Percentiles rank a stretch among this genome's conserved stretches.
Evolutionary conservation across 2,329 filamentous ascomycete genomes (phyloP).

Genomic region (Xylariaceae sp.): DNA sequence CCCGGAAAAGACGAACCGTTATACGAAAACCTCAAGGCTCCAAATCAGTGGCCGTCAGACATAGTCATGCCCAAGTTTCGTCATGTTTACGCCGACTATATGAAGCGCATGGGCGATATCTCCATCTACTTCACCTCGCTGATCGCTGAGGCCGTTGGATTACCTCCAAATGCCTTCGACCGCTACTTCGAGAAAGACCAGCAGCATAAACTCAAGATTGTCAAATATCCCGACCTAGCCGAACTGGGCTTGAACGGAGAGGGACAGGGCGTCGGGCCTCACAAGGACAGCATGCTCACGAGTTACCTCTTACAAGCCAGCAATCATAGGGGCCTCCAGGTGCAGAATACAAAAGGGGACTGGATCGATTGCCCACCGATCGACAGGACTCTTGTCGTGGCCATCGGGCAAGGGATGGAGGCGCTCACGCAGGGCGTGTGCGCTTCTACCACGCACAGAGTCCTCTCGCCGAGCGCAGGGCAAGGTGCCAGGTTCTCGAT

Average conservation of each 20-base stretch:
- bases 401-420: conserved; percentile 83
- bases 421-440: conserved; percentile 81
- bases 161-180: conserved; percentile 66
- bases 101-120: conserved; percentile 67
- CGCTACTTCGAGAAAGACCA: conserved; percentile 70
- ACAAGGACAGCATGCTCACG: conserved; percentile 82
- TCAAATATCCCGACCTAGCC: conserved; percentile 75
- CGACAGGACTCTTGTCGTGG: conserved; percentile 74
- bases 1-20: conserved; percentile 59
- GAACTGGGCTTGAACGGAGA: conserved; percentile 46
- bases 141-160: conserved; percentile 77
- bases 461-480: conserved; percentile 68
- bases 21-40: conserved; percentile 73
- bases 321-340: conserved; percentile 72
- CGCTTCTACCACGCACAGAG: conserved; percentile 76
- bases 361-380: conserved; percentile 84
- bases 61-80: conserved; percentile 63
- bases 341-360: conserved; percentile 70
- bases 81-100: conserved; percentile 67
- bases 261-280: conserved; percentile 66
- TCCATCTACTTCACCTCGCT: conserved; percentile 72
- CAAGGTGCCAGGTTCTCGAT: conserved; percentile 72
- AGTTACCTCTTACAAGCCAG: conserved; percentile 79
- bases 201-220: conserved; percentile 88
- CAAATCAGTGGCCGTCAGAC: conserved; percentile 72